Evolutionary conservation across 2,329 filamentous ascomycete species (phyloP).

Genomic region (Thielaviopsis euricoi): DNA sequence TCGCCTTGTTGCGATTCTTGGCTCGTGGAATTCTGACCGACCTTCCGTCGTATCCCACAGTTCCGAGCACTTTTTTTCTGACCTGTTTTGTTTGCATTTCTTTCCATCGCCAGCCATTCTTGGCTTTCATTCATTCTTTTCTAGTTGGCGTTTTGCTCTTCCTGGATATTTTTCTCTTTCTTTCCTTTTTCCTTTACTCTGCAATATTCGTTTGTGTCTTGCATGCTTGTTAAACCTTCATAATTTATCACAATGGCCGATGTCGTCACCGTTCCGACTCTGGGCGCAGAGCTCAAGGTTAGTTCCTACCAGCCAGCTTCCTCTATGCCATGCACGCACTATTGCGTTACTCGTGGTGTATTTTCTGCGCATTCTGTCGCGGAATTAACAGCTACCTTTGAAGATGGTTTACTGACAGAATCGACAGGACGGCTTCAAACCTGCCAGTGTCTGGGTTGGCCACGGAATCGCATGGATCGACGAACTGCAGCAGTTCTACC

Average conservation of each 20-base stretch:
- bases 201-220: neutral
- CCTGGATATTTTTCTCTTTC: neutral
- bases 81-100: slow-evolving; percentile 2
- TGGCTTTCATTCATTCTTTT: neutral
- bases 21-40: no score
- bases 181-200: neutral
- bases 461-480: slow-evolving; percentile 90
- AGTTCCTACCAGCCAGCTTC: slow-evolving; percentile 15
- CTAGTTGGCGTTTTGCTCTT: neutral
- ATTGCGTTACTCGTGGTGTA: neutral
- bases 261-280: slow-evolving; percentile 66
- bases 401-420: neutral
- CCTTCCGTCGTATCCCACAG: slow-evolving; percentile 1
- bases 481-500: slow-evolving; percentile 93
- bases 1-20: no score
- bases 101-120: neutral
- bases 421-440: slow-evolving; percentile 81
- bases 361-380: neutral
- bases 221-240: slow-evolving; percentile 8
- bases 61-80: slow-evolving; percentile 9
- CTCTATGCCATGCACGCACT: neutral
- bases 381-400: neutral
- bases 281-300: slow-evolving; percentile 91
- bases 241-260: slow-evolving; percentile 48
- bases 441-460: slow-evolving; percentile 79